phyloP scores from a whole-genome alignment of 495 filamentous ascomycete species.

The Wilcoxina mikolae region DNA sequence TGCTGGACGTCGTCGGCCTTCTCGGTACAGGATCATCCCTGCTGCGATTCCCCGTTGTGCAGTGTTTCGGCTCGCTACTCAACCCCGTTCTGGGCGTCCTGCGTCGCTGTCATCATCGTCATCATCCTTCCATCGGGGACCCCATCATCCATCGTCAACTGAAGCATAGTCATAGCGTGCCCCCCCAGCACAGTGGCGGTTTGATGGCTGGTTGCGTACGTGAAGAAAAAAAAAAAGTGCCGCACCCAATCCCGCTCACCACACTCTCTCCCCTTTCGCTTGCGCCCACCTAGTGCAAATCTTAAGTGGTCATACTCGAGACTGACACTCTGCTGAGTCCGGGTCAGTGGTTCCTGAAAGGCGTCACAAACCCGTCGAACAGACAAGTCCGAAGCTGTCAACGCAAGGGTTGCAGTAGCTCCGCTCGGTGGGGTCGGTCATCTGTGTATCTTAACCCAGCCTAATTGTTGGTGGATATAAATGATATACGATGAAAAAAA shows the following conservation, averaged over 20 bases:
- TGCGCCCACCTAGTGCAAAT: background rate
- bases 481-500: no score
- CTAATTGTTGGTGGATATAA: no score
- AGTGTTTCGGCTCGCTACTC: constrained; percentile 3
- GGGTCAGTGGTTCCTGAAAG: no score
- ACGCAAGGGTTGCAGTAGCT: background rate
- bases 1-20: background rate
- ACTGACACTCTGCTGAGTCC: no score
- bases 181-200: background rate
- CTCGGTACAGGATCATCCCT: constrained; percentile 3
- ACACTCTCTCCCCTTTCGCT: background rate
- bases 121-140: background rate
- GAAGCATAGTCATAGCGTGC: background rate
- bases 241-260: background rate
- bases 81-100: constrained; percentile 2
- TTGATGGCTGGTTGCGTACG: no score
- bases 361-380: no score
- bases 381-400: background rate
- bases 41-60: constrained; percentile 1
- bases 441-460: no score
- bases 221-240: no score
- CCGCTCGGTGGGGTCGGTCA: background rate
- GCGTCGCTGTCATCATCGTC: background rate
- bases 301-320: no score
- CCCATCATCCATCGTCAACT: background rate